Evolutionary conservation across 2,329 filamentous ascomycete species (phyloP).

Genomic region (Penicillium verrucosum): DNA sequence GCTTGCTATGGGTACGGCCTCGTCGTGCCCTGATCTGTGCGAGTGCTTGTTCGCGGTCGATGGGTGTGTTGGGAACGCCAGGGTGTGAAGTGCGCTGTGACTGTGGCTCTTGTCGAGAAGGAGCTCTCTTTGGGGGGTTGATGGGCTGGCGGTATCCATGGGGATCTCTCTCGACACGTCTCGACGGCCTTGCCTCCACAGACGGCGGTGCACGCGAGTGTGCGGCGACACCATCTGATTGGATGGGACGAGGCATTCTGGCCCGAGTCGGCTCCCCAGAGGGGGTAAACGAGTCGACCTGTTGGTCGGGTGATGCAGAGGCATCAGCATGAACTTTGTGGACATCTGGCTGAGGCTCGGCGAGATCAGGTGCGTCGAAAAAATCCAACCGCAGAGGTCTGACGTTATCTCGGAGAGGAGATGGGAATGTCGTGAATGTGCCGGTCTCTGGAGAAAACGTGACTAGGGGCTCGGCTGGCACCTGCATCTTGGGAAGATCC

Average conservation of each 20-base stretch:
- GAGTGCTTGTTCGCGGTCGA: conserved; percentile 48
- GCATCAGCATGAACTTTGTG: conserved; percentile 7
- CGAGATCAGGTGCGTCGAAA: conserved; percentile 13
- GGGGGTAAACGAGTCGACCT: conserved; percentile 15
- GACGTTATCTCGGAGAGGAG: conserved; percentile 32
- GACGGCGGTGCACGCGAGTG: neutral
- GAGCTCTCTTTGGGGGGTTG: conserved; percentile 30
- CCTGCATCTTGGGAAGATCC: conserved; percentile 20
- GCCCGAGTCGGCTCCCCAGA: conserved; percentile 12
- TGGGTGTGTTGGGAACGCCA: conserved; percentile 41
- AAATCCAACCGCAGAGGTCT: conserved; percentile 22
- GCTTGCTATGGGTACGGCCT: conserved; percentile 43
- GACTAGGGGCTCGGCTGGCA: conserved; percentile 36
- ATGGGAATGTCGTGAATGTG: conserved; percentile 43
- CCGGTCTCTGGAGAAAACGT: conserved; percentile 44
- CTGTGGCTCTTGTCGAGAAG: conserved; percentile 29
- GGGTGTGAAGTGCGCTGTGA: conserved; percentile 22
- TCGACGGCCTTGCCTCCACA: conserved; percentile 11
- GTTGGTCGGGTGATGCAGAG: conserved; percentile 6
- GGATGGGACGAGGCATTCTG: neutral
- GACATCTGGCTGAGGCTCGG: conserved; percentile 1
- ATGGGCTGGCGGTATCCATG: conserved; percentile 13
- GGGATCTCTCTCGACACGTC: conserved; percentile 14
- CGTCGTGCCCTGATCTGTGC: conserved; percentile 50
- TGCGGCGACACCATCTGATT: conserved; percentile 2